These are phyloP conservation scores for Patellifolia procumbens DNA, from an alignment of 179 eudicot species.

Conservation along the genomic window DNA sequence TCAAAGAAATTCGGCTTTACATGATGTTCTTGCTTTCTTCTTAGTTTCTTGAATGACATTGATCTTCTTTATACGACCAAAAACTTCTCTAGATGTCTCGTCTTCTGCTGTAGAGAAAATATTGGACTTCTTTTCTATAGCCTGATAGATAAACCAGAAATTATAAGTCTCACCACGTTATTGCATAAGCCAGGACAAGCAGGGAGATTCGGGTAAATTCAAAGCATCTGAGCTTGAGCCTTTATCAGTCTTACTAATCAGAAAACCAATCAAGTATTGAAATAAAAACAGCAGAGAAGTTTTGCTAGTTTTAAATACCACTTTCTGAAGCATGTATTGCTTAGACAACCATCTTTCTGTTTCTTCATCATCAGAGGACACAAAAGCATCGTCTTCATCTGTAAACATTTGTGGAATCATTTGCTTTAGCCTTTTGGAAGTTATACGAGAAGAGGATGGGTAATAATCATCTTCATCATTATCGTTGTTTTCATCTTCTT, in stretches of 20 bases:
- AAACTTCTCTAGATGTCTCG: slow-evolving; percentile 68
- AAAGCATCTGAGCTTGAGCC: neutral
- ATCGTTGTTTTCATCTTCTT: slow-evolving; percentile 40
- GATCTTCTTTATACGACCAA: slow-evolving; percentile 79
- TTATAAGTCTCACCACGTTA: neutral
- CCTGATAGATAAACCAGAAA: slow-evolving; percentile 29
- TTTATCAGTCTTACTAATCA: neutral
- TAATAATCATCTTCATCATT: slow-evolving; percentile 33
- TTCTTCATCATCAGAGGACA: slow-evolving; percentile 86
- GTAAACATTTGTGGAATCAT: slow-evolving; percentile 74
- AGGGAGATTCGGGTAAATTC: too few species aligned
- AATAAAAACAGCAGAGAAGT: neutral
- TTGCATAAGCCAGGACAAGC: too few species aligned
- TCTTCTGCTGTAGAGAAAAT: slow-evolving; percentile 55
- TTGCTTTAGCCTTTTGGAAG: slow-evolving; percentile 59
- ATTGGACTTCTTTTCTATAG: slow-evolving; percentile 37
- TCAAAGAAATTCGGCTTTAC: slow-evolving; percentile 38
- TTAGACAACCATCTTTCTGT: slow-evolving; percentile 52
- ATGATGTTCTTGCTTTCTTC: slow-evolving; percentile 67
- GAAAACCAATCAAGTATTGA: neutral
- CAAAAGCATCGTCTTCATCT: slow-evolving; percentile 72
- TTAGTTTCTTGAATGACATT: slow-evolving; percentile 54
- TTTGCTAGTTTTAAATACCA: slow-evolving; percentile 39
- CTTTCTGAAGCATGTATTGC: slow-evolving; percentile 49
- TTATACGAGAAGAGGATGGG: slow-evolving; percentile 36